A percentile compares a stretch with the other conserved stretches of the same genome.
Conservation (phyloP, 2,329 filamentous ascomycete species). For the Fusarium sp. region DNA sequence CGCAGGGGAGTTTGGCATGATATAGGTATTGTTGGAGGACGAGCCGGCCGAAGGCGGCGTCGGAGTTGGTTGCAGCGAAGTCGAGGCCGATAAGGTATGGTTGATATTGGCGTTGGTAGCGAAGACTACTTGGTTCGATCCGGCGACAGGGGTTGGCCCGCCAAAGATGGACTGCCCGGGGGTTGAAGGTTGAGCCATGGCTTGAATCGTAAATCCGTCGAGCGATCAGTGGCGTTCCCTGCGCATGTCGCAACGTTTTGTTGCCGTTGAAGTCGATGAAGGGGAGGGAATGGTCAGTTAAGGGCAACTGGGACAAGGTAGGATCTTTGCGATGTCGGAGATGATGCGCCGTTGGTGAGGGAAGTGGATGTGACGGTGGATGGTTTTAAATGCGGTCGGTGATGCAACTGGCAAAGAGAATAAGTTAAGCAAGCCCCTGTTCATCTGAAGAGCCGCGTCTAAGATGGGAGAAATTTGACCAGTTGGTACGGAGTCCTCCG, state of each 20-base stretch:
- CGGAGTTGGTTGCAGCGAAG: slow-evolving; percentile 44
- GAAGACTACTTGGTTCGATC: slow-evolving; percentile 46
- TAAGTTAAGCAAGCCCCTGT: slow-evolving; percentile 30
- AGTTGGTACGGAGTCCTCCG: slow-evolving; percentile 10
- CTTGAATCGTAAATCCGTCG: slow-evolving; percentile 39
- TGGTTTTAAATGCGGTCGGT: slow-evolving; percentile 39
- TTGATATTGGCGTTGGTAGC: slow-evolving; percentile 29
- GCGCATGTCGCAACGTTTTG: slow-evolving; percentile 42
- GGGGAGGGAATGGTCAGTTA: not conserved
- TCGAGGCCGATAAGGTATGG: slow-evolving; percentile 49
- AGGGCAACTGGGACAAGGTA: slow-evolving; percentile 2
- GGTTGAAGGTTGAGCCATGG: slow-evolving; percentile 62
- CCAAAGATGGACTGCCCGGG: slow-evolving; percentile 66
- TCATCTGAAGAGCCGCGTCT: slow-evolving; percentile 26
- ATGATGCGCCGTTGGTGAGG: slow-evolving; percentile 40
- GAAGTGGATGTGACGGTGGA: slow-evolving; percentile 32
- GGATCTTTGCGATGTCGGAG: slow-evolving; percentile 11
- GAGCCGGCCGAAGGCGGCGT: slow-evolving; percentile 50
- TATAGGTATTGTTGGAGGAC: slow-evolving; percentile 82
- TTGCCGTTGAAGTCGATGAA: slow-evolving; percentile 11
- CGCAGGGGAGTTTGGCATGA: slow-evolving; percentile 88
- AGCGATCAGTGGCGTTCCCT: slow-evolving; percentile 40
- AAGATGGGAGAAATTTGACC: slow-evolving; percentile 37
- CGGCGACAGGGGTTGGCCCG: slow-evolving; percentile 52
- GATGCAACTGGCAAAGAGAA: slow-evolving; percentile 28